phyloP scores from a whole-genome alignment of 495 filamentous ascomycete genomes.

The Penicillium nucicola region DNA sequence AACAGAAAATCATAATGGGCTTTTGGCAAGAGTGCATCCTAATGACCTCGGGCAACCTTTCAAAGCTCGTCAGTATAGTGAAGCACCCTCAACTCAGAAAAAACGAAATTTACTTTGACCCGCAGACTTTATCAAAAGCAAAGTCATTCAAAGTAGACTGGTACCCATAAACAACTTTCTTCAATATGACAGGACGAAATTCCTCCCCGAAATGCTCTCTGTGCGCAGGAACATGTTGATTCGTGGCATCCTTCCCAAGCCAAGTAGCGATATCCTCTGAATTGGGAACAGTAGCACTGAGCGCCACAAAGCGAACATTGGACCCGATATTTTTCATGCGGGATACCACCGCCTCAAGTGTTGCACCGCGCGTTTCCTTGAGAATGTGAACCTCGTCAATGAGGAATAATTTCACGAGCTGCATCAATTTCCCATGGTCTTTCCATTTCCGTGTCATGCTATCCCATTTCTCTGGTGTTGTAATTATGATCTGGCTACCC shows the following conservation, averaged over 20 bases:
- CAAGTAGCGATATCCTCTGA: constrained; percentile 86
- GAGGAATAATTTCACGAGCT: constrained; percentile 84
- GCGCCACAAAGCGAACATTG: constrained; percentile 83
- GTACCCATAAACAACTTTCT: constrained; percentile 83
- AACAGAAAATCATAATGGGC: constrained; percentile 92
- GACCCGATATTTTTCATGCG: constrained; percentile 92
- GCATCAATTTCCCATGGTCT: constrained; percentile 79
- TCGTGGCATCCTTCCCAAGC: constrained; percentile 76
- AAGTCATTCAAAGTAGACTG: constrained; percentile 71
- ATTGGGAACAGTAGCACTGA: constrained; percentile 94
- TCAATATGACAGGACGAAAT: constrained; percentile 81
- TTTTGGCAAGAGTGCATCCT: constrained; percentile 72
- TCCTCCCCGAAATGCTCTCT: constrained; percentile 86
- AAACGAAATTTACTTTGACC: constrained; percentile 53
- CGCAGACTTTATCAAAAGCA: constrained; percentile 76
- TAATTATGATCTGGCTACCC: constrained; percentile 86
- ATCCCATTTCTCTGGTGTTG: constrained; percentile 98
- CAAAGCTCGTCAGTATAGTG: neutral
- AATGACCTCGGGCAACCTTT: constrained; percentile 69
- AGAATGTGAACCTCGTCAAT: constrained; percentile 97
- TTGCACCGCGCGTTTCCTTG: constrained; percentile 85
- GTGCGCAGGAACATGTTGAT: constrained; percentile 64
- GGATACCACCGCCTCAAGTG: constrained; percentile 91
- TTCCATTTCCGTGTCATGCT: constrained; percentile 95
- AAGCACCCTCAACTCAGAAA: neutral